These are phyloP conservation scores for Tephrocybe sp. DNA, from an alignment of 768 basidiomycete genomes.

Conservation along the genomic window DNA sequence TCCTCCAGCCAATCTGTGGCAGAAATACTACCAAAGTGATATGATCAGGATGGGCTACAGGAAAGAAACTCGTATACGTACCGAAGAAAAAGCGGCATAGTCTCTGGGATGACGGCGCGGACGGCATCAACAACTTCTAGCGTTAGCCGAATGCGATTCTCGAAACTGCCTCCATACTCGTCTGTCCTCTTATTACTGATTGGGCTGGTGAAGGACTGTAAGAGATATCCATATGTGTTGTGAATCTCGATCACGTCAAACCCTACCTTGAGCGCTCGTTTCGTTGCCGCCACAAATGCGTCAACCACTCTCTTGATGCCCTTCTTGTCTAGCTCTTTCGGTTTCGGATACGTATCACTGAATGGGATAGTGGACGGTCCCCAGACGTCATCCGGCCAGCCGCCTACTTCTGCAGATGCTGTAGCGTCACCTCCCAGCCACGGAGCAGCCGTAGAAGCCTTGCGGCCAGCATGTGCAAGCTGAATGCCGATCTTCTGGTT, in stretches of 20 bases:
- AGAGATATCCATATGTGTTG: slow-evolving; percentile 62
- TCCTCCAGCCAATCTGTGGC: slow-evolving; percentile 76
- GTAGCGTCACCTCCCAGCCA: slow-evolving; percentile 46
- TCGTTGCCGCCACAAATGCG: slow-evolving; percentile 53
- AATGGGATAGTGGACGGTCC: slow-evolving; percentile 55
- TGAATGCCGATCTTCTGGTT: slow-evolving; percentile 73
- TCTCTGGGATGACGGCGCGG: slow-evolving; percentile 54
- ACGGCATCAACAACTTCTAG: slow-evolving; percentile 66
- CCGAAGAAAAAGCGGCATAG: slow-evolving; percentile 75
- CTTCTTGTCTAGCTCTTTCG: slow-evolving; percentile 54
- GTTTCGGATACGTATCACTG: slow-evolving; percentile 43
- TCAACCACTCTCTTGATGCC: slow-evolving; percentile 57
- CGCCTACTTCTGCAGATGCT: slow-evolving; percentile 40
- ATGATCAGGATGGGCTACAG: slow-evolving; percentile 6
- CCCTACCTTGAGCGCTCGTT: slow-evolving; percentile 57
- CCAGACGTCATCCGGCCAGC: slow-evolving; percentile 55
- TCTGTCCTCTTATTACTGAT: slow-evolving; percentile 62
- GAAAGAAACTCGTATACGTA: slow-evolving; percentile 21
- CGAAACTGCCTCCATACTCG: slow-evolving; percentile 69
- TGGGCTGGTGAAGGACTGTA: slow-evolving; percentile 60
- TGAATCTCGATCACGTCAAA: slow-evolving; percentile 66
- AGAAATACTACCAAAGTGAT: slow-evolving; percentile 43
- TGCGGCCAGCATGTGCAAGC: slow-evolving; percentile 77
- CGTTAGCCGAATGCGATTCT: slow-evolving; percentile 64
- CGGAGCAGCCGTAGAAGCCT: slow-evolving; percentile 62